phyloP scores from a whole-genome alignment of 2,329 filamentous ascomycete species.

The Aspergillus sojae region DNA sequence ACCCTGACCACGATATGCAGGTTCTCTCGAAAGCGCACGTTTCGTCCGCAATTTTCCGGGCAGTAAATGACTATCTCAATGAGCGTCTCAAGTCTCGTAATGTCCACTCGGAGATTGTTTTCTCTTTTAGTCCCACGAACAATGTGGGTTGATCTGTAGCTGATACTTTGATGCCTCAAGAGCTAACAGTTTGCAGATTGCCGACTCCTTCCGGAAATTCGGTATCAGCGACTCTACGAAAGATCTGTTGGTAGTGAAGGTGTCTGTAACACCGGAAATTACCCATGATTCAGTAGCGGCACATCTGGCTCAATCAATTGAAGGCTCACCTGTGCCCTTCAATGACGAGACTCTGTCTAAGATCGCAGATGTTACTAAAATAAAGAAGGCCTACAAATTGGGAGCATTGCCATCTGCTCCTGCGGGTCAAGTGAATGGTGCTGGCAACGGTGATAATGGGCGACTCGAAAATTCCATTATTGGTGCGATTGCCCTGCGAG shows the following conservation, averaged over 20 bases:
- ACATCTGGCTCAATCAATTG: slow-evolving; percentile 65
- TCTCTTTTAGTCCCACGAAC: slow-evolving; percentile 76
- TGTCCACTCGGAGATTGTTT: slow-evolving; percentile 86
- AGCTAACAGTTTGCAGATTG: slow-evolving; percentile 63
- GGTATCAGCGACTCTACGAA: slow-evolving; percentile 74
- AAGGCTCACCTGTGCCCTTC: slow-evolving; percentile 63
- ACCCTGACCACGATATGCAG: slow-evolving; percentile 43
- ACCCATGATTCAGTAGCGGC: slow-evolving; percentile 53
- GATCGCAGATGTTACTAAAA: slow-evolving; percentile 66
- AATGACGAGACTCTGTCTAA: slow-evolving; percentile 64
- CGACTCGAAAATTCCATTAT: slow-evolving; percentile 69
- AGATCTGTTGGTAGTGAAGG: slow-evolving; percentile 78
- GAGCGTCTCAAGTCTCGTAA: slow-evolving; percentile 74
- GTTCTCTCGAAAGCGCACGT: slow-evolving; percentile 73
- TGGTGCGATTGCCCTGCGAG: slow-evolving; percentile 76
- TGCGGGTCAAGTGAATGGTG: slow-evolving; percentile 23
- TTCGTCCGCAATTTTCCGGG: slow-evolving; percentile 74
- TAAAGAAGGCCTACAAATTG: slow-evolving; percentile 87
- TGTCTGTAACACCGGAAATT: slow-evolving; percentile 58
- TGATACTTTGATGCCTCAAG: slow-evolving; percentile 7
- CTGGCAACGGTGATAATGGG: slow-evolving; percentile 26
- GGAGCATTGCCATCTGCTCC: slow-evolving; percentile 57
- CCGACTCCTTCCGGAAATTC: slow-evolving; percentile 86
- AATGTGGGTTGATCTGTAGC: slow-evolving; percentile 61
- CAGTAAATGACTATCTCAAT: slow-evolving; percentile 67